A percentile compares a stretch with the other conserved stretches of the same genome.
Conservation (phyloP, 164 flowering plant species). For the Annona cherimola region DNA sequence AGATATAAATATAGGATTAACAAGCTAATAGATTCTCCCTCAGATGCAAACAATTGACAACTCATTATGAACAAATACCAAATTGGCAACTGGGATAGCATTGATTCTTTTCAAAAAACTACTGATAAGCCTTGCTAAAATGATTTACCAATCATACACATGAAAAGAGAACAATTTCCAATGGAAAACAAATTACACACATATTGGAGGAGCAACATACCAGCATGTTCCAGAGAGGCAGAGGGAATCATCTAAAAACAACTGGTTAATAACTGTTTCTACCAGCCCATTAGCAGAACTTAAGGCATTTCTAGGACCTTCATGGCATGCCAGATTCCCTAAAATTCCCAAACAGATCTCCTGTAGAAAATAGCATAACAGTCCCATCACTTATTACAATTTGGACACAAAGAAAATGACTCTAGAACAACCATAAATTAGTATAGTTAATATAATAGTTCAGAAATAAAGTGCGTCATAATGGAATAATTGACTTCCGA, state of each 20-base stretch:
- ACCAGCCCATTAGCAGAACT: constrained; percentile 46
- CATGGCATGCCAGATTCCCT: constrained; percentile 91
- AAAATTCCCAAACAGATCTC: constrained; percentile 89
- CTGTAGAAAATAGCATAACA: constrained; percentile 21
- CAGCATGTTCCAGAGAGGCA: constrained; percentile 75
- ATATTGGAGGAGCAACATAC: constrained; percentile 24
- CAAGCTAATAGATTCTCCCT: too few relatives aligned
- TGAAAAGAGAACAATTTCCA: too few relatives aligned
- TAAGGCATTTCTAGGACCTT: constrained; percentile 49
- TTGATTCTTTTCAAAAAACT: too few relatives aligned
- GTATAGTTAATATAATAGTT: too few relatives aligned
- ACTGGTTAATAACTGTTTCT: constrained; percentile 51
- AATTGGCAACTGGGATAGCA: too few relatives aligned
- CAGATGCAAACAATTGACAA: too few relatives aligned
- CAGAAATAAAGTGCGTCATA: neutral
- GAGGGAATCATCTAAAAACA: constrained; percentile 71
- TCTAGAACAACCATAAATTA: neutral
- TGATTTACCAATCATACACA: too few relatives aligned
- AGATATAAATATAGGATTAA: too few relatives aligned
- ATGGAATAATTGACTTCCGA: neutral
- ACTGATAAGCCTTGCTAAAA: too few relatives aligned
- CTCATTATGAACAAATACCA: too few relatives aligned
- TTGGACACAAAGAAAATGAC: neutral
- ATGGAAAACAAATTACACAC: too few relatives aligned
- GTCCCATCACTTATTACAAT: neutral